Base-by-base conservation (phyloP, 257 asterid genomes). In the Rhazya stricta region DNA sequence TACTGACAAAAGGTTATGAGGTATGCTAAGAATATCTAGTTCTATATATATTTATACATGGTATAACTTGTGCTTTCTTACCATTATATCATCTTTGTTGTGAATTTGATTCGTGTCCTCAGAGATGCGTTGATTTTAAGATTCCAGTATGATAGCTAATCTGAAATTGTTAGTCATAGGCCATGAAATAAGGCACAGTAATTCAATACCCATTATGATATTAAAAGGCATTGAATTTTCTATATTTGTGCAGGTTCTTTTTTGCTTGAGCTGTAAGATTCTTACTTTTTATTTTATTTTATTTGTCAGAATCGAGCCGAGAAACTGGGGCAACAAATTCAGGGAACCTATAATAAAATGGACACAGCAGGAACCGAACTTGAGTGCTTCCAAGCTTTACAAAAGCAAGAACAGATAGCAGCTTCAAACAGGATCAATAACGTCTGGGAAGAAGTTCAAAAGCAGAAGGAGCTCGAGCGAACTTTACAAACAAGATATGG, bases 371-470 rank as follows among this genome's bases (percentile, higher is more conserved):
- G 89, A 63, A 92, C 98, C 30, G 99, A 95, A 80, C 89, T 91
- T 0, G 96, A 88, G 81, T 95, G 98, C 80, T 95, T 92, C 84
- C 84, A 79, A 79, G 94, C 91, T 75, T 74, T 95, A 79, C 96
- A 91, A 81, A 87, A 84, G 83, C 97, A 92, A 88, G 99, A 95
- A 77, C 87, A 84, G 29, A 30, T 85, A 70, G 91, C 97, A 29
- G 96, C 97, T 56, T 78, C 96, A 21, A 86, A 89, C 75, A 86
- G 99, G 82, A 87, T 92, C 75, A 84, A 93, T 78, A 83, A 85
- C 75, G 87, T 91, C 29, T 95, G 99, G 99, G 98, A 95, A 86
- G 98, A 95, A 85, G 97, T 89, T 67, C 97, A 95, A 91, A 95
- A 92, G 81, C 99, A 95, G 84, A 95, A 95, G 85, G 96, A 95